phyloP scores from a whole-genome alignment of 139 green algal genomes.

The Volvox reticuliferus region DNA sequence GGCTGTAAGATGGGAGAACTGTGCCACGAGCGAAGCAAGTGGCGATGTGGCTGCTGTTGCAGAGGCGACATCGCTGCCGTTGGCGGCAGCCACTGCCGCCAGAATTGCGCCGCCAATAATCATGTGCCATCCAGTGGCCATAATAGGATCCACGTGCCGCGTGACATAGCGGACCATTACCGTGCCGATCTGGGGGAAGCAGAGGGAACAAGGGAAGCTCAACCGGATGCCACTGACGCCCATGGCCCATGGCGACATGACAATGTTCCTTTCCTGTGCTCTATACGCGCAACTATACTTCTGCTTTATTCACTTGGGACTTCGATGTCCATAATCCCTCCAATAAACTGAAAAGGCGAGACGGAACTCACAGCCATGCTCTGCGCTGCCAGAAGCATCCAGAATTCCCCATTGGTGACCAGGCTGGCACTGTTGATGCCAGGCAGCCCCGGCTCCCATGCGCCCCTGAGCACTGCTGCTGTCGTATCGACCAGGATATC shows the following conservation, averaged over 20 bases:
- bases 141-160: constrained; percentile 89
- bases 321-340: no score
- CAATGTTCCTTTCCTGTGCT: no score
- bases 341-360: no score
- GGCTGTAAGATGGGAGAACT: constrained; percentile 40
- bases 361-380: constrained; percentile 91
- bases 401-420: constrained; percentile 91
- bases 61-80: not conserved
- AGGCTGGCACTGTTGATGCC: not conserved
- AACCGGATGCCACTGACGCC: no score
- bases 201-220: not conserved
- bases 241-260: no score
- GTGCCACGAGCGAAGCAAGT: constrained; percentile 53
- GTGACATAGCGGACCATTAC: constrained; percentile 73
- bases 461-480: not conserved
- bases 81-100: constrained; percentile 47
- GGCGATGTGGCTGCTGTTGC: not conserved
- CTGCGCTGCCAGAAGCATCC: constrained; percentile 98
- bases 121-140: constrained; percentile 99
- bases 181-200: constrained; percentile 1
- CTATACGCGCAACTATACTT: no score
- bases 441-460: constrained; percentile 14
- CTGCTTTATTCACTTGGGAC: no score
- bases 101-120: constrained; percentile 91
- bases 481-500: not conserved